phyloP scores from a whole-genome alignment of 2,329 filamentous ascomycete species.

The Domatiomyces catenatus region DNA sequence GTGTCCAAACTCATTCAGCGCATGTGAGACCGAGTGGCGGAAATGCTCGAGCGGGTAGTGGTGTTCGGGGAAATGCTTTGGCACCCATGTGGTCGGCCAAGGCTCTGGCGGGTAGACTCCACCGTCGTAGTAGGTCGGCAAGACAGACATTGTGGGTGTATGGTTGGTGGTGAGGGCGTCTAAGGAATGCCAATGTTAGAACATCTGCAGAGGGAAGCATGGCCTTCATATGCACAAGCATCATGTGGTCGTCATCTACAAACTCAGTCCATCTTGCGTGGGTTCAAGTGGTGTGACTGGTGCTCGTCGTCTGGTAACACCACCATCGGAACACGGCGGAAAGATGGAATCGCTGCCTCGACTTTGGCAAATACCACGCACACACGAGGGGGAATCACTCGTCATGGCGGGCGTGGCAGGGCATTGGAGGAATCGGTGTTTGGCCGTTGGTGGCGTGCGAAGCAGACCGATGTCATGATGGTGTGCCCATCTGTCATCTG shows the following conservation, averaged over 20 bases:
- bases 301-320: no score
- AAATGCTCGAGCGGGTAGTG: constrained; percentile 2
- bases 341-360: no score
- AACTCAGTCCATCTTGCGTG: no score
- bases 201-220: neutral
- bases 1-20: neutral
- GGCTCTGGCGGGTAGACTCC: constrained; percentile 1
- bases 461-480: neutral
- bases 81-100: constrained; percentile 2
- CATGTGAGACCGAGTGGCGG: constrained; percentile 1
- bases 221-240: neutral
- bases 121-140: neutral
- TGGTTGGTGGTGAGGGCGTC: neutral
- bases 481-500: no score
- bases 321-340: no score
- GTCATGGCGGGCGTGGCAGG: neutral
- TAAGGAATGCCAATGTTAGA: neutral
- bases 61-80: constrained; percentile 1
- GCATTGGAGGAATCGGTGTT: neutral
- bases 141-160: neutral
- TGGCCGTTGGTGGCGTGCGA: neutral
- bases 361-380: no score
- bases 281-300: no score
- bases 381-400: neutral
- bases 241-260: neutral